Percentiles rank a stretch among this genome's conserved stretches.
phyloP scores from a whole-genome alignment of 257 asterid species.

The Gardenia jasminoides region DNA sequence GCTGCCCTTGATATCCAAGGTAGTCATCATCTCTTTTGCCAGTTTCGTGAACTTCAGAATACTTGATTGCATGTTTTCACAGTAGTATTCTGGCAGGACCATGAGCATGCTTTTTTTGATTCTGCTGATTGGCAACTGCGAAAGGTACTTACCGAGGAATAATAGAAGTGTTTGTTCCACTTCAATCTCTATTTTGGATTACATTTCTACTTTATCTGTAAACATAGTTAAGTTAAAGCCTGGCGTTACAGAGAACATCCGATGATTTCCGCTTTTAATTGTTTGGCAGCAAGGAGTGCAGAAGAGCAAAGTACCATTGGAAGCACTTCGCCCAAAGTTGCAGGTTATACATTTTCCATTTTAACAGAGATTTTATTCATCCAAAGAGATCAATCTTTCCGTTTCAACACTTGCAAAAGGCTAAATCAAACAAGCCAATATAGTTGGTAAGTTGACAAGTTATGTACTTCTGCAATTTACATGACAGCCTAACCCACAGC shows the following conservation, averaged over 20 bases:
- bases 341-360: slow-evolving; percentile 41
- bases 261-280: neutral
- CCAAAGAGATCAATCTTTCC: neutral
- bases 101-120: slow-evolving; percentile 84
- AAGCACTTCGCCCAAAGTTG: slow-evolving; percentile 78
- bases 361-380: neutral
- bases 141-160: slow-evolving; percentile 40
- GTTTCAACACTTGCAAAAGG: neutral
- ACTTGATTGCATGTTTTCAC: neutral
- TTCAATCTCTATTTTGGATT: neutral
- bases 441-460: neutral
- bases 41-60: neutral
- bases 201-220: neutral
- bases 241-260: neutral
- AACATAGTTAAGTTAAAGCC: neutral
- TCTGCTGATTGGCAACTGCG: slow-evolving; percentile 94
- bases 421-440: neutral
- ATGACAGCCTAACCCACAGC: slow-evolving; percentile 71
- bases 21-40: slow-evolving; percentile 7
- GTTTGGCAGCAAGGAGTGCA: slow-evolving; percentile 46
- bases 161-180: no score
- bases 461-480: neutral
- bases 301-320: slow-evolving; percentile 72
- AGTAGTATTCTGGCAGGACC: slow-evolving; percentile 43
- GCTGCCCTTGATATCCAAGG: slow-evolving; percentile 73